Percentiles rank a stretch among this genome's conserved stretches.
phyloP scores from a whole-genome alignment of 345 rosid genomes.

The Toxicodendron radicans region DNA sequence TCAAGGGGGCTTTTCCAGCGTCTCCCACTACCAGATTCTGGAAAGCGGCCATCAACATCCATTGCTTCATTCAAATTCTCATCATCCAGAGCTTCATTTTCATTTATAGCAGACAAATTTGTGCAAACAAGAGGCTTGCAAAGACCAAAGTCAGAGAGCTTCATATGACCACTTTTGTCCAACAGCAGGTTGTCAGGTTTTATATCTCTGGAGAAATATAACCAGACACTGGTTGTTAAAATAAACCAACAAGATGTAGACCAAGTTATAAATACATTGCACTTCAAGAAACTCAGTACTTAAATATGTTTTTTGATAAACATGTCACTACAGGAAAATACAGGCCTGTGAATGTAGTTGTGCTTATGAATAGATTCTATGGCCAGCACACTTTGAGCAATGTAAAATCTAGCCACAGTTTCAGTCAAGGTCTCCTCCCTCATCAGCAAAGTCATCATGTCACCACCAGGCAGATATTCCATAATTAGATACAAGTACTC shows the following conservation, averaged over 20 bases:
- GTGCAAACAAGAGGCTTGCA: slow-evolving; percentile 95
- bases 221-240: slow-evolving; percentile 9
- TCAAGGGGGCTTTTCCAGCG: slow-evolving; percentile 80
- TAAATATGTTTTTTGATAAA: slow-evolving; percentile 6
- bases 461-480: slow-evolving; percentile 98
- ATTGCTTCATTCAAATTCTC: slow-evolving; percentile 60
- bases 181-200: slow-evolving; percentile 92
- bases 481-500: slow-evolving; percentile 80
- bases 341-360: slow-evolving; percentile 87
- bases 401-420: slow-evolving; percentile 83
- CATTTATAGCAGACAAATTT: slow-evolving; percentile 64
- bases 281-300: slow-evolving; percentile 7
- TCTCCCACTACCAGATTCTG: slow-evolving; percentile 54
- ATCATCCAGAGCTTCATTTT: slow-evolving; percentile 71
- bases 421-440: slow-evolving; percentile 96
- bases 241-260: slow-evolving; percentile 17
- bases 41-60: slow-evolving; percentile 56
- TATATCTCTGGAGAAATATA: slow-evolving; percentile 64
- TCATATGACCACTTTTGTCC: slow-evolving; percentile 91
- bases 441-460: slow-evolving; percentile 89
- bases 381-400: slow-evolving; percentile 86
- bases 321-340: slow-evolving; percentile 17
- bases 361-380: slow-evolving; percentile 93
- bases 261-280: slow-evolving; percentile 11
- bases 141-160: slow-evolving; percentile 96